A percentile compares a stretch with the other conserved stretches of the same genome.
Conservation (phyloP, 2,329 filamentous ascomycete genomes). For the Talaromyces sp. region DNA sequence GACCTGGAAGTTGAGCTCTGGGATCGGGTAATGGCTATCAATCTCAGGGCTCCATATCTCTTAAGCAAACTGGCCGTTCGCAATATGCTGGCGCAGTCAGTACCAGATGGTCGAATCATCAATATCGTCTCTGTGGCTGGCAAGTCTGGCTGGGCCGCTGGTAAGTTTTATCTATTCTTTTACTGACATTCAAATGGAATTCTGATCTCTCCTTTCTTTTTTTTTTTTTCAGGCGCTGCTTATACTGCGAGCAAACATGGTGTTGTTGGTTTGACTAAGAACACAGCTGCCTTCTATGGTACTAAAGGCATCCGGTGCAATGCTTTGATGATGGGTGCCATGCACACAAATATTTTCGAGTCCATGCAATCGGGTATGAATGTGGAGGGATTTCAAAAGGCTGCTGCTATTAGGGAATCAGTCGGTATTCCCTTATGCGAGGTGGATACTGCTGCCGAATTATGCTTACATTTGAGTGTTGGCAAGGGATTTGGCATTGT, state of each 20-base stretch:
- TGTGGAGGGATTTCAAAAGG: constrained; percentile 26
- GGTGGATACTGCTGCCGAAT: constrained; percentile 30
- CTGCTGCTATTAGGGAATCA: constrained; percentile 14
- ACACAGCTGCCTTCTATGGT: constrained; percentile 60
- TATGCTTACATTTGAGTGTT: constrained; percentile 30
- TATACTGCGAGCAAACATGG: constrained; percentile 60
- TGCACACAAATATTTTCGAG: constrained; percentile 59
- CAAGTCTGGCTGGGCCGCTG: constrained; percentile 45
- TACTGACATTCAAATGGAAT: background rate
- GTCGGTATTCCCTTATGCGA: constrained; percentile 23
- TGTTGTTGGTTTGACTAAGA: constrained; percentile 58
- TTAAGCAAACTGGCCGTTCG: constrained; percentile 56
- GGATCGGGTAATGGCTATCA: constrained; percentile 59
- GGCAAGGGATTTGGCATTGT: constrained; percentile 30
- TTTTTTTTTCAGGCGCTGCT: constrained; percentile 47
- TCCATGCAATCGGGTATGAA: constrained; percentile 39
- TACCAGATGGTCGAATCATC: constrained; percentile 52
- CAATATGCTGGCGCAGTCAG: constrained; percentile 45
- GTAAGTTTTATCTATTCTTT: constrained; percentile 27
- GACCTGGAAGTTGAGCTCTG: constrained; percentile 51
- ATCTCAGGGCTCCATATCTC: constrained; percentile 59
- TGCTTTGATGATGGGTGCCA: constrained; percentile 56
- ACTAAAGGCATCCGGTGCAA: constrained; percentile 57
- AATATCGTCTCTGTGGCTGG: constrained; percentile 57
- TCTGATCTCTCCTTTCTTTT: no score